Base-by-base conservation (phyloP, 495 filamentous ascomycete species). In the Parmelia sp. region DNA sequence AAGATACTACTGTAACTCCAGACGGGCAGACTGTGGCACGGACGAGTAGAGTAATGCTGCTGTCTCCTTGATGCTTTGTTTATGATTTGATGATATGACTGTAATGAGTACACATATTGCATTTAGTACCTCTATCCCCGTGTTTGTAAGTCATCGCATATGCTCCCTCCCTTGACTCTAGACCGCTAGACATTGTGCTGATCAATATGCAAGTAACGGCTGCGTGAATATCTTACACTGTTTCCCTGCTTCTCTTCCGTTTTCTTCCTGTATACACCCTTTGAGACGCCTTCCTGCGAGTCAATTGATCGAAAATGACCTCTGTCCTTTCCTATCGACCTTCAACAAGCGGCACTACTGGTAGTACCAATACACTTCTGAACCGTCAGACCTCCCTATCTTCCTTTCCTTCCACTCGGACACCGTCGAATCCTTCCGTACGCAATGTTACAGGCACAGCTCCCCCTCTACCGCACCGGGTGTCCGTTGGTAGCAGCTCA, bases 351-450 rank as follows among this genome's bases (percentile, higher is more conserved):
- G 62, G 64, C 35, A 69, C 72, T 14, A 70, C 64, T 40, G 70
- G 57, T 56, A 69, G 64, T 58, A 68, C 67, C 67, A 67, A 58
- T 56, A 71, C 62, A 10, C 23, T 44, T 49, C 56, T 51, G 7
- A 58, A 64, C 33, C 73, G 76, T n/a, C 76, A 79, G 71, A 73
- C 78, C 19, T 87, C 85, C 35, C 75, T 87, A 40, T 83, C 84
- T 15, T 86, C 84, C 40, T 84, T 87, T 70, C 81, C 84, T 19
- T 74, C 83, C 36, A 79, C 80, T 37, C 75, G 83, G 53, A 66
- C 64, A 75, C 75, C 59, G 78, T 84, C 59, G 69, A 85, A 73
- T 75, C 80, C 66, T 78, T 81, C 77, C 29, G 79, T 76, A 59
- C 73, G 72, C 31, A 79, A 74, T 80, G 82, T 73, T 76, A 81